Conservation (phyloP, 441 rosid genomes). For the Arabidopsis lyrata region DNA sequence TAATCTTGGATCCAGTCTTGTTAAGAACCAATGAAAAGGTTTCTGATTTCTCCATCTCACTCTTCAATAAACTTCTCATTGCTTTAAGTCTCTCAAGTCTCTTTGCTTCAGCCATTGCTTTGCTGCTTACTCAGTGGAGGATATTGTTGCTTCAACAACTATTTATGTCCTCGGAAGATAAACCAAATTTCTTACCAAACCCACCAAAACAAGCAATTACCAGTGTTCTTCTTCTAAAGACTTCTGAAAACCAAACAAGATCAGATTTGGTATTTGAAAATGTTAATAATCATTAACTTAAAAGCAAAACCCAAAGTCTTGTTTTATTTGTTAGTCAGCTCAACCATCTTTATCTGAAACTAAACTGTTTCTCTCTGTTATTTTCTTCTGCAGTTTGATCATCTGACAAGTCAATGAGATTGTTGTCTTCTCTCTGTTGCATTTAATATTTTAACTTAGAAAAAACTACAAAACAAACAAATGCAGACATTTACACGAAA, state of each 20-base stretch:
- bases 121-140: constrained; percentile 19
- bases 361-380: not conserved
- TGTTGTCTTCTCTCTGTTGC: constrained; percentile 19
- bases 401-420: constrained; percentile 28
- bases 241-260: constrained; percentile 8
- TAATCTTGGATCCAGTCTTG: constrained; percentile 54
- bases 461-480: constrained; percentile 11
- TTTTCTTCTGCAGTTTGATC: constrained; percentile 38
- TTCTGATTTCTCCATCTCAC: constrained; percentile 64
- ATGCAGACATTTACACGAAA: constrained; percentile 4
- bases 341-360: constrained; percentile 43
- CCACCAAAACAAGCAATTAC: constrained; percentile 36
- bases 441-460: not conserved
- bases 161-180: constrained; percentile 18
- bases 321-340: constrained; percentile 39
- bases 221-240: not conserved
- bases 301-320: constrained; percentile 38
- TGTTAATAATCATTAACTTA: constrained; percentile 40
- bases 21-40: constrained; percentile 54
- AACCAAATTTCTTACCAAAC: constrained; percentile 47
- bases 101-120: constrained; percentile 50
- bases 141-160: constrained; percentile 21
- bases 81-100: constrained; percentile 52
- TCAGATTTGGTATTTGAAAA: constrained; percentile 27
- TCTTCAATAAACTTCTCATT: constrained; percentile 55